A percentile compares a stretch with the other conserved stretches of the same genome.
These are phyloP conservation scores for Pseudonectria foliicola DNA, from an alignment of 2,329 filamentous ascomycete species.

Conservation along the genomic window DNA sequence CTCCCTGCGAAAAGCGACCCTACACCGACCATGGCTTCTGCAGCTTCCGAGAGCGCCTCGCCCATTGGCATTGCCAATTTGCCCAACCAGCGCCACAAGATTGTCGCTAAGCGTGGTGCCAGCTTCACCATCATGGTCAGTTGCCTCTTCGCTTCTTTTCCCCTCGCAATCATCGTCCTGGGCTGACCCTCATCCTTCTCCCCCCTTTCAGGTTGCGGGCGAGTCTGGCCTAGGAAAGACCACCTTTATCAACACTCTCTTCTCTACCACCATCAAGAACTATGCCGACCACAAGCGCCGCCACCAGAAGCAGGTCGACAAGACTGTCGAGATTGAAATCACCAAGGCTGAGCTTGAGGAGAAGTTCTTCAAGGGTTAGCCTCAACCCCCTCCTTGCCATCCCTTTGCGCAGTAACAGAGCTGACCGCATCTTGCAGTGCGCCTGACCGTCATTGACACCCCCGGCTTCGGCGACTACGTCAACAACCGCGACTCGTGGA, in stretches of 20 bases:
- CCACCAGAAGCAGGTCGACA: slow-evolving; percentile 98
- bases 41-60: slow-evolving; percentile 53
- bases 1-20: too few relatives aligned
- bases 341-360: slow-evolving; percentile 99
- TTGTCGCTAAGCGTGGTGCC: slow-evolving; percentile 78
- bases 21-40: slow-evolving; percentile 46
- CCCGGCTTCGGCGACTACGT: slow-evolving; percentile 99
- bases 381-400: slow-evolving; percentile 3
- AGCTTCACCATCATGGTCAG: slow-evolving; percentile 99
- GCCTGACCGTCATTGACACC: slow-evolving; percentile 96
- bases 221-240: slow-evolving; percentile 99
- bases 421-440: slow-evolving; percentile 53
- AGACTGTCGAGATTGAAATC: slow-evolving; percentile 99
- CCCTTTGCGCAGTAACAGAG: slow-evolving; percentile 13
- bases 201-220: slow-evolving; percentile 69
- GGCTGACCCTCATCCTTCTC: slow-evolving; percentile 11
- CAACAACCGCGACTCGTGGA: slow-evolving; percentile 99
- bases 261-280: slow-evolving; percentile 99
- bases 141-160: not conserved
- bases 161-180: slow-evolving; percentile 1
- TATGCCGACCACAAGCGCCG: slow-evolving; percentile 99
- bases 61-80: slow-evolving; percentile 69
- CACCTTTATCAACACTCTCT: slow-evolving; percentile 99
- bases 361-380: slow-evolving; percentile 99
- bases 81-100: slow-evolving; percentile 69